These are phyloP conservation scores for Boletus subcaerulescens DNA, from an alignment of 768 basidiomycete genomes.

Conservation along the genomic window DNA sequence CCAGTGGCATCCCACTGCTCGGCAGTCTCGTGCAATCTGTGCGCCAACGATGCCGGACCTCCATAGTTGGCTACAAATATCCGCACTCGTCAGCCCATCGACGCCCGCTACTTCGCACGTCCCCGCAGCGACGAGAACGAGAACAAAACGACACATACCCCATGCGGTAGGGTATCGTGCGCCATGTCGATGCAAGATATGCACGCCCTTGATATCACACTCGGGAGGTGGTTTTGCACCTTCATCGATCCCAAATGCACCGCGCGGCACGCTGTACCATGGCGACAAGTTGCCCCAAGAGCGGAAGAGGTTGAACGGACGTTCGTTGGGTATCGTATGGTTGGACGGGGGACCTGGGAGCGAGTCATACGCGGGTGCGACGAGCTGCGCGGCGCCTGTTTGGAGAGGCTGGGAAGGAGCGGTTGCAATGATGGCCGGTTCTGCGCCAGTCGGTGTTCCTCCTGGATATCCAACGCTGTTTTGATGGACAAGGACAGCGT, in stretches of 20 bases:
- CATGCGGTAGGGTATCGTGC: slow-evolving; percentile 70
- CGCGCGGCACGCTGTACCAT: slow-evolving; percentile 72
- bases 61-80: slow-evolving; percentile 50
- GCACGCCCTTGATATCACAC: slow-evolving; percentile 70
- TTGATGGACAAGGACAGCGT: neutral
- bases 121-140: neutral
- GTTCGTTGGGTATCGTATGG: slow-evolving; percentile 15
- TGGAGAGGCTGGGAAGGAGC: slow-evolving; percentile 79
- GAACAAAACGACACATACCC: slow-evolving; percentile 40
- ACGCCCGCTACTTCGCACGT: neutral
- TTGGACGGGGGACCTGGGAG: slow-evolving; percentile 21
- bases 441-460: slow-evolving; percentile 75
- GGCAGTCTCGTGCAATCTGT: slow-evolving; percentile 52
- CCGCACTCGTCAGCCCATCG: neutral
- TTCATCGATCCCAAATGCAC: slow-evolving; percentile 71
- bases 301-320: slow-evolving; percentile 63
- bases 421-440: slow-evolving; percentile 67
- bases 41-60: slow-evolving; percentile 56
- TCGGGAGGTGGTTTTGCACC: slow-evolving; percentile 65
- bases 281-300: slow-evolving; percentile 85
- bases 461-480: slow-evolving; percentile 68
- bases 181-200: slow-evolving; percentile 81
- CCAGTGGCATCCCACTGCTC: slow-evolving; percentile 64
- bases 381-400: slow-evolving; percentile 62
- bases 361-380: slow-evolving; percentile 40